Evolutionary conservation across 1,284 basidiomycete species (phyloP).

Genomic region (Agaricales sp.): DNA sequence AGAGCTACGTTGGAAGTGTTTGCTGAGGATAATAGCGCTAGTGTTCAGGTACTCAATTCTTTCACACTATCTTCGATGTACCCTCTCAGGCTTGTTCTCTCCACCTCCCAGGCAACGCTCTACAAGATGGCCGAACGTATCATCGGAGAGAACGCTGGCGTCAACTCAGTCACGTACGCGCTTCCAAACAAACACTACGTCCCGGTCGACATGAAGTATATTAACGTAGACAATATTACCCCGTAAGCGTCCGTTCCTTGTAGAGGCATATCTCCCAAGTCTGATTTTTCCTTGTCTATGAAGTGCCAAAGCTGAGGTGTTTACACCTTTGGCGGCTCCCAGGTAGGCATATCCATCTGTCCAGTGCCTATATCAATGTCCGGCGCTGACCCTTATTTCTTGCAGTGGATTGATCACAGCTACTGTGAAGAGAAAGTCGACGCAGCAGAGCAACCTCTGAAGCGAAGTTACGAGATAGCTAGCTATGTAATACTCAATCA

Average conservation of each 20-base stretch:
- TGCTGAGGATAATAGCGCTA: constrained; percentile 81
- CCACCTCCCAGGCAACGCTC: constrained; percentile 62
- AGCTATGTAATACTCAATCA: too few relatives aligned
- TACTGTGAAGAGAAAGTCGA: constrained; percentile 27
- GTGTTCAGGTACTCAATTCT: constrained; percentile 63
- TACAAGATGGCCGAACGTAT: constrained; percentile 83
- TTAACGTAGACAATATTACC: constrained; percentile 34
- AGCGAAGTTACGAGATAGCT: too few relatives aligned
- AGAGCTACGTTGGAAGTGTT: constrained; percentile 74
- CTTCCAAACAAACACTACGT: constrained; percentile 95
- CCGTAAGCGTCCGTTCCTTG: constrained; percentile 21
- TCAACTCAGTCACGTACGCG: constrained; percentile 61
- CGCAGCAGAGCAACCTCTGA: too few relatives aligned
- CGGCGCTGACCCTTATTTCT: not conserved
- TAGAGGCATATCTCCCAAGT: constrained; percentile 1
- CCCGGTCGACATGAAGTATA: constrained; percentile 68
- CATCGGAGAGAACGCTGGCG: constrained; percentile 51
- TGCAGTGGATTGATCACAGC: constrained; percentile 28
- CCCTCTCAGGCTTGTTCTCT: constrained; percentile 6
- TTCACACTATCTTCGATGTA: constrained; percentile 3
- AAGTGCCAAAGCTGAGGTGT: constrained; percentile 63
- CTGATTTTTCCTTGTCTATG: not conserved
- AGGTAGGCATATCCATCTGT: constrained; percentile 31
- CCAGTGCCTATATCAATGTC: not conserved
- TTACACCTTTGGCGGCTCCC: constrained; percentile 71